phyloP scores from a whole-genome alignment of 306 rosid species.

The Vigna reflexopilosa region DNA sequence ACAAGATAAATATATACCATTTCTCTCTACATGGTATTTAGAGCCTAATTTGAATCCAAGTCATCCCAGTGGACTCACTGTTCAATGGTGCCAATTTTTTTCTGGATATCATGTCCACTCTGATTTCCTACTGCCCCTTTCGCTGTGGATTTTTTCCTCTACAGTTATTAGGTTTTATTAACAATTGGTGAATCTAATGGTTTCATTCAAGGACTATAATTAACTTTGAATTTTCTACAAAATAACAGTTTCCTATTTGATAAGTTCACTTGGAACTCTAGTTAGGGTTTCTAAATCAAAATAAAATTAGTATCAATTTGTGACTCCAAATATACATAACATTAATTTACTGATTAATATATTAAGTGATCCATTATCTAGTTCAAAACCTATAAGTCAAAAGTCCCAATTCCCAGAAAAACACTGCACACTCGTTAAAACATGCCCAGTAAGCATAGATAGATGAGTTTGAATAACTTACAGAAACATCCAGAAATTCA shows the following conservation, averaged over 20 bases:
- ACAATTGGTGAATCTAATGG: slow-evolving; percentile 3
- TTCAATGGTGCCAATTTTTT: too few relatives aligned
- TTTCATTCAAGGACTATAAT: slow-evolving; percentile 5
- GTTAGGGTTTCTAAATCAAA: slow-evolving; percentile 18
- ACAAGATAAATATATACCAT: too few relatives aligned
- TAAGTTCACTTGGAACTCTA: not conserved
- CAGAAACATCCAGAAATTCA: slow-evolving; percentile 90
- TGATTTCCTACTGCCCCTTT: too few relatives aligned
- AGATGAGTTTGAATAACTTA: slow-evolving; percentile 58
- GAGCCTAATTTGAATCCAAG: too few relatives aligned
- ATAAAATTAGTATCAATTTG: slow-evolving; percentile 14
- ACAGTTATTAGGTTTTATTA: not conserved
- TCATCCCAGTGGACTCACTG: too few relatives aligned
- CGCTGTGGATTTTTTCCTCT: too few relatives aligned
- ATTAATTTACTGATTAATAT: slow-evolving; percentile 13
- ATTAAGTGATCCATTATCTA: slow-evolving; percentile 10
- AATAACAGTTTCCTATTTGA: slow-evolving; percentile 29
- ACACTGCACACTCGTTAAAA: slow-evolving; percentile 25
- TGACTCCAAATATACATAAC: slow-evolving; percentile 9
- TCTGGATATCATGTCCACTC: too few relatives aligned
- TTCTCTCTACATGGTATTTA: too few relatives aligned
- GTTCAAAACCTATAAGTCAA: slow-evolving; percentile 1
- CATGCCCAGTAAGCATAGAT: slow-evolving; percentile 15
- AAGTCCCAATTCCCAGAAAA: slow-evolving; percentile 15
- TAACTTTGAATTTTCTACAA: slow-evolving; percentile 12